Conservation (phyloP, 148 eudicot genomes). For the Spergularia marina region DNA sequence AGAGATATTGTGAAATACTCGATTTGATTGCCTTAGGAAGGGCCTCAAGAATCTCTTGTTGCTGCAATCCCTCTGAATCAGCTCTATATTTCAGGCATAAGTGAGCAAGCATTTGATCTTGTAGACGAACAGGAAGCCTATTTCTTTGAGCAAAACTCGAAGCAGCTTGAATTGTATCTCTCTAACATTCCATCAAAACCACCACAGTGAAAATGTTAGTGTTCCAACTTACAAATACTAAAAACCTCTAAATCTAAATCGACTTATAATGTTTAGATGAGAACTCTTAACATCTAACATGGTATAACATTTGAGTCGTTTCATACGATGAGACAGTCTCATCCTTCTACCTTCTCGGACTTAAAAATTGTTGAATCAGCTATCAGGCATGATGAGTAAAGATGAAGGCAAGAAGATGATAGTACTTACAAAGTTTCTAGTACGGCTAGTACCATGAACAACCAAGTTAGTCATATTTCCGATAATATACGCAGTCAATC, state of each 20-base stretch:
- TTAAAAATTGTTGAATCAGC: neutral
- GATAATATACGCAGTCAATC: conserved; percentile 67
- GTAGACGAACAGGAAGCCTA: conserved; percentile 58
- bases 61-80: conserved; percentile 85
- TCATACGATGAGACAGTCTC: too few species aligned
- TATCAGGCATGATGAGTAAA: neutral
- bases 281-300: neutral
- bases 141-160: conserved; percentile 75
- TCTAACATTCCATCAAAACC: conserved; percentile 33
- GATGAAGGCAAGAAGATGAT: neutral
- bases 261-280: too few species aligned
- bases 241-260: too few species aligned
- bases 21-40: conserved; percentile 86
- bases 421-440: conserved; percentile 69
- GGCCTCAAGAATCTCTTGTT: conserved; percentile 66
- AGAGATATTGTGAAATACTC: conserved; percentile 65
- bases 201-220: neutral
- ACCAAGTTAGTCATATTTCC: conserved; percentile 96
- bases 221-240: neutral
- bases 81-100: conserved; percentile 73
- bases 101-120: conserved; percentile 89
- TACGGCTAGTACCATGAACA: conserved; percentile 68
- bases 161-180: conserved; percentile 77
- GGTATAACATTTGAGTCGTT: too few species aligned
- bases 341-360: neutral